Conservation (phyloP, 1,139 yeast species). For the Arxiozyma heterogenica region DNA sequence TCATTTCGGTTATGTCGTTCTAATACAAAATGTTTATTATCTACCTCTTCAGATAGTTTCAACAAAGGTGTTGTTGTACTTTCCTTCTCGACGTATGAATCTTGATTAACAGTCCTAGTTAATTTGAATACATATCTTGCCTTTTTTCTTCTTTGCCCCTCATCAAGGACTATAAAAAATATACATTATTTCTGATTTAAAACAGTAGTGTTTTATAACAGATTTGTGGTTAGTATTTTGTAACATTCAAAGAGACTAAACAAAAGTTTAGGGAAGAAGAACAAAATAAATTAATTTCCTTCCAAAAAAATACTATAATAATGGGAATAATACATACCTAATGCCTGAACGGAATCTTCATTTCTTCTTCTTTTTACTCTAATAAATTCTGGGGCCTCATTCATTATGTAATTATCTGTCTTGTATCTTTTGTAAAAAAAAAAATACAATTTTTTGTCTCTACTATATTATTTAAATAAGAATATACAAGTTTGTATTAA, state of each 20-base stretch:
- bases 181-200: neutral
- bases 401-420: slow-evolving; percentile 2
- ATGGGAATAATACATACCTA: slow-evolving; percentile 34
- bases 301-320: too few relatives aligned
- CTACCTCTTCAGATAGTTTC: slow-evolving; percentile 19
- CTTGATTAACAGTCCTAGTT: slow-evolving; percentile 27
- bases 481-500: too few relatives aligned
- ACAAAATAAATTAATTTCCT: neutral
- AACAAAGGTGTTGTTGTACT: slow-evolving; percentile 22
- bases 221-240: neutral
- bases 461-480: neutral
- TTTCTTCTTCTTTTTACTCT: slow-evolving; percentile 78
- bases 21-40: slow-evolving; percentile 25
- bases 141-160: slow-evolving; percentile 32
- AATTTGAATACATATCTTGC: slow-evolving; percentile 28
- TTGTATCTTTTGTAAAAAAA: neutral
- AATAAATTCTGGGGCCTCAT: slow-evolving; percentile 44
- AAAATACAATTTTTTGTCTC: neutral
- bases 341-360: slow-evolving; percentile 80
- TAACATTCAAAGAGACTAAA: neutral
- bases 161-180: slow-evolving; percentile 31
- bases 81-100: slow-evolving; percentile 14
- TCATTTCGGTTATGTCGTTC: slow-evolving; percentile 20
- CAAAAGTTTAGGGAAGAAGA: neutral
- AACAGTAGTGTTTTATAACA: neutral